Conservation (phyloP, 2,329 filamentous ascomycete species). For the Sclerotinia sclerotiorum region DNA sequence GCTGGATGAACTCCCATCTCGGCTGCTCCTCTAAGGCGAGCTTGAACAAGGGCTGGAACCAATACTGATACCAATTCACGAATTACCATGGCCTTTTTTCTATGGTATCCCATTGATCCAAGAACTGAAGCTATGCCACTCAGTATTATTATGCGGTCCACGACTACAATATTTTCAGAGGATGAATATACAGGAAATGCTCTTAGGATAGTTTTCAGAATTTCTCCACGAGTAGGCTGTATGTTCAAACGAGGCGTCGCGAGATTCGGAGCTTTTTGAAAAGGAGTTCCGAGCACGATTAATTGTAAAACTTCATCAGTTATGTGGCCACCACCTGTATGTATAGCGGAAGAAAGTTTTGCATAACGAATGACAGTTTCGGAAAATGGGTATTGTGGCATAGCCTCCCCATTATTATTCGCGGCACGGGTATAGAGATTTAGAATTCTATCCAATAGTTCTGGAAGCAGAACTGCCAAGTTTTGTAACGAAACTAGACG, state of each 20-base stretch:
- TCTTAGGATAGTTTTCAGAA: slow-evolving; percentile 64
- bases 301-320: slow-evolving; percentile 60
- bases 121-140: slow-evolving; percentile 87
- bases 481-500: slow-evolving; percentile 47
- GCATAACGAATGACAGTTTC: slow-evolving; percentile 73
- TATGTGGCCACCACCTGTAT: slow-evolving; percentile 63
- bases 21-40: slow-evolving; percentile 88
- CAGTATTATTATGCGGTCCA: slow-evolving; percentile 75
- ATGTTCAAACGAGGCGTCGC: slow-evolving; percentile 57
- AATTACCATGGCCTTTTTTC: slow-evolving; percentile 89
- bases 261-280: slow-evolving; percentile 49
- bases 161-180: slow-evolving; percentile 66
- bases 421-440: slow-evolving; percentile 70
- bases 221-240: slow-evolving; percentile 59
- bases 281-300: slow-evolving; percentile 61
- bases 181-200: slow-evolving; percentile 66
- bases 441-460: slow-evolving; percentile 72
- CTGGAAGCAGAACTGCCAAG: slow-evolving; percentile 63
- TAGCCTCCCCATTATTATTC: slow-evolving; percentile 61
- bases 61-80: slow-evolving; percentile 81
- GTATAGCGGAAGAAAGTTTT: slow-evolving; percentile 66
- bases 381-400: slow-evolving; percentile 69
- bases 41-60: slow-evolving; percentile 82
- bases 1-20: slow-evolving; percentile 95
- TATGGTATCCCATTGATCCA: slow-evolving; percentile 72